Evolutionary conservation across 2,329 filamentous ascomycete species (phyloP), one percentile per base, ranked within the genome.

Genomic region (Monilinia laxa): DNA sequence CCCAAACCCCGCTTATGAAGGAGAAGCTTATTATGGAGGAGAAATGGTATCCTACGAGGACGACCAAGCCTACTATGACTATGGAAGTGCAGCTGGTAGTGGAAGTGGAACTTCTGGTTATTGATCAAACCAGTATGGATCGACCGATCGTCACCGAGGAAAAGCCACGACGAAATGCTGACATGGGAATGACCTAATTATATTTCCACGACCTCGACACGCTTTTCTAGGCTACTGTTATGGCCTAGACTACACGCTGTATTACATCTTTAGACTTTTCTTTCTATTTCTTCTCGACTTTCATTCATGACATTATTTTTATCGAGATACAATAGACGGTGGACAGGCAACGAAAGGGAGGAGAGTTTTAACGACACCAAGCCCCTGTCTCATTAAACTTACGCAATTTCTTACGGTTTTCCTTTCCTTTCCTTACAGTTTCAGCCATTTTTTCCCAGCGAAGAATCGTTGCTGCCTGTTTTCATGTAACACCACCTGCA

Each of bases 41-140:
- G 71, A 73, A 45, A 56, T 68, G 12, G 55, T 67, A 16, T 71
- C 74, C 54, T 73, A 73, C 47, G 71, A 72, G 9, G 65, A 65
- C 7, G 73, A 75, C 60, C 70, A 67, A 58, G 67, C 67, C 12
- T 74, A 74, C 55, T 75, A 76, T 40, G 73, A 75, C 60, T 75
- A 75, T 70, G 75, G 71, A 3, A 74, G 73, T 63, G 71, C 71
- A 31, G 71, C 70, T 66, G 74, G 71, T 38, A 74, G 73, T 64
- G 71, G 73, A 49, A 67, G 71, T 38, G 73, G 75, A 63, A 49
- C 65, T 40, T 62, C 65, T 55, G 57, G 64, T 49, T 65, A 65
- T 38, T 65, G 55, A 65, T 42, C 23, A 18, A 31, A 3, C 18
- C 2, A 60, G 38, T 52, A 45, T 57, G 51, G 49, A 35, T 60